These are phyloP conservation scores for Xylariaceae sp. DNA, from an alignment of 2,329 filamentous ascomycete genomes.

Conservation along the genomic window DNA sequence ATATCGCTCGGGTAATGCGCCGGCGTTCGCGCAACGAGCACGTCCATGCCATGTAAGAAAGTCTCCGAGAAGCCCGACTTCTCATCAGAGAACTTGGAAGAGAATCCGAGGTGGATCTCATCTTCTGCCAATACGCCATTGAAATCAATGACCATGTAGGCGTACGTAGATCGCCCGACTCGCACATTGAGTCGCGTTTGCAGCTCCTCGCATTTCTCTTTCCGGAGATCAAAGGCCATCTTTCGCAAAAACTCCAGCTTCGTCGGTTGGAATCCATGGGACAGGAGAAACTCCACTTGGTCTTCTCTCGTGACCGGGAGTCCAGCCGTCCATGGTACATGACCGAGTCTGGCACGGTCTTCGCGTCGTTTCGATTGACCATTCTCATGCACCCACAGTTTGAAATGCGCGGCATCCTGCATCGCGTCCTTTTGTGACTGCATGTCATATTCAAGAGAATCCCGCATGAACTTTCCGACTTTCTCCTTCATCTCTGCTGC, in stretches of 20 bases:
- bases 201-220: constrained; percentile 48
- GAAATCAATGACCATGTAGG: constrained; percentile 67
- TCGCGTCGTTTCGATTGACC: constrained; percentile 25
- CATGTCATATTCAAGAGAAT: constrained; percentile 49
- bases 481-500: constrained; percentile 39
- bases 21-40: constrained; percentile 65
- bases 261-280: constrained; percentile 54
- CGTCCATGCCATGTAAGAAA: constrained; percentile 50
- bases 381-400: constrained; percentile 48
- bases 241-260: constrained; percentile 46
- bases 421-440: constrained; percentile 48
- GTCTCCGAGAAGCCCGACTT: constrained; percentile 49
- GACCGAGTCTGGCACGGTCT: constrained; percentile 37
- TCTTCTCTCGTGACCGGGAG: constrained; percentile 49
- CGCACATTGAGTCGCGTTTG: constrained; percentile 54
- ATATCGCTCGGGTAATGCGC: constrained; percentile 67
- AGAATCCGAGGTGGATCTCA: constrained; percentile 65
- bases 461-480: constrained; percentile 46
- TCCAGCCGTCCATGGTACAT: constrained; percentile 43
- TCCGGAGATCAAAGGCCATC: constrained; percentile 43
- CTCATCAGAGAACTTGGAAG: constrained; percentile 54
- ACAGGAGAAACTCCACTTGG: constrained; percentile 49
- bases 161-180: constrained; percentile 55
- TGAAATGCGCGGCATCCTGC: constrained; percentile 44
- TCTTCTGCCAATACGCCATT: constrained; percentile 53